phyloP scores from a whole-genome alignment of 805 yeast genomes.

The Saturnispora dispora region DNA sequence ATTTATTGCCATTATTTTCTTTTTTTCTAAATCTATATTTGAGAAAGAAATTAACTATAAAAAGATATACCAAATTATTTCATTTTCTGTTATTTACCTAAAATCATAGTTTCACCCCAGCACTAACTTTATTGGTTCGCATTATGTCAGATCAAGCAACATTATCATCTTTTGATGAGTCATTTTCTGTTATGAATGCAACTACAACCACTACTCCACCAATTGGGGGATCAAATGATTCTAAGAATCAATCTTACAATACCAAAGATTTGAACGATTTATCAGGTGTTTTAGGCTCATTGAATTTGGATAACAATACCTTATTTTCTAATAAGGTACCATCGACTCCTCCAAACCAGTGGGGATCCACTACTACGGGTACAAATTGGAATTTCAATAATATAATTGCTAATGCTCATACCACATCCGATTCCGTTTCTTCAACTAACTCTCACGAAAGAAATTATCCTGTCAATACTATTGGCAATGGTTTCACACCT shows the following conservation, averaged over 20 bases:
- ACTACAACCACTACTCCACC: slow-evolving; percentile 27
- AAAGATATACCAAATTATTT: background rate
- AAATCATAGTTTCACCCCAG: background rate
- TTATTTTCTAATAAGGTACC: slow-evolving; percentile 17
- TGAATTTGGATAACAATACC: slow-evolving; percentile 32
- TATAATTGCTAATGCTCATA: slow-evolving; percentile 15
- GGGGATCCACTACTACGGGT: slow-evolving; percentile 11
- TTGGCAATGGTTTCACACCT: slow-evolving; percentile 2
- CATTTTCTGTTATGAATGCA: slow-evolving; percentile 17
- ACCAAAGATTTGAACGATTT: slow-evolving; percentile 30
- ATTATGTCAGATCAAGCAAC: slow-evolving; percentile 30
- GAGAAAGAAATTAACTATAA: background rate
- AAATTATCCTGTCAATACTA: background rate
- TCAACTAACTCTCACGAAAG: slow-evolving; percentile 9
- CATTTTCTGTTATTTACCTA: background rate
- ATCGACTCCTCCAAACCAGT: slow-evolving; percentile 22
- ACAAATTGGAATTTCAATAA: slow-evolving; percentile 11
- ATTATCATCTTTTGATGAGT: slow-evolving; percentile 26
- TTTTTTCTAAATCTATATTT: background rate
- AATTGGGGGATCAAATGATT: slow-evolving; percentile 18
- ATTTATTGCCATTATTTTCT: background rate
- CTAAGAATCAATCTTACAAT: slow-evolving; percentile 10
- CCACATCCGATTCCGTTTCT: slow-evolving; percentile 9
- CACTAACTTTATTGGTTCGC: background rate
- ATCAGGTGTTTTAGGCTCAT: slow-evolving; percentile 38